A percentile compares a stretch with the other conserved stretches of the same genome.
Conservation (phyloP, 208 protist species). For the Acanthamoeba castellanii region DNA sequence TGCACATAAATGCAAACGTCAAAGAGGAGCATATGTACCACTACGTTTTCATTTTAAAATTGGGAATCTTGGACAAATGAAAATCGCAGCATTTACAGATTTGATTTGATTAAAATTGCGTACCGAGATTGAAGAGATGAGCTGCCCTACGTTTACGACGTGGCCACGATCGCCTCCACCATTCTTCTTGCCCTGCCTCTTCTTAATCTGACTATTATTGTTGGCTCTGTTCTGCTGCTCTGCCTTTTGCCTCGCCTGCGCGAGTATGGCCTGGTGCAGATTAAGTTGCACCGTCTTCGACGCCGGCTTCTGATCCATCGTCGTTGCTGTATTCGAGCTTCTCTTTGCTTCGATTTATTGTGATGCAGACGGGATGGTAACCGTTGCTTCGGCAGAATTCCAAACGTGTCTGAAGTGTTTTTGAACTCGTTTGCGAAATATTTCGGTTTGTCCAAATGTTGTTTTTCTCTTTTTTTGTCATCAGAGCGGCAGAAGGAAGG, state of each 20-base stretch:
- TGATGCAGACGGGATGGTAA: too few species aligned
- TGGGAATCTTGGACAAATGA: neutral
- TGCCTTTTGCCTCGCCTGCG: neutral
- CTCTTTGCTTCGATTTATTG: neutral
- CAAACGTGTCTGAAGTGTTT: too few species aligned
- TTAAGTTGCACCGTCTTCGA: constrained; percentile 45
- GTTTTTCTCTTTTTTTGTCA: too few species aligned
- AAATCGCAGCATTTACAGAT: neutral
- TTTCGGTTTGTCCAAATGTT: too few species aligned
- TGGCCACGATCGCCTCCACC: neutral
- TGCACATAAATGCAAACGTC: neutral
- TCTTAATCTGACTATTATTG: neutral
- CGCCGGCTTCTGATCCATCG: constrained; percentile 14
- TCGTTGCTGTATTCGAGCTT: neutral
- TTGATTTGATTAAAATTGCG: neutral
- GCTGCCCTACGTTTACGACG: neutral
- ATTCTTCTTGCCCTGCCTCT: neutral
- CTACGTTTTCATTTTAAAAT: neutral
- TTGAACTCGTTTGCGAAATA: too few species aligned
- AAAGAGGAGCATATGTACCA: neutral
- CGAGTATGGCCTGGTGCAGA: constrained; percentile 18
- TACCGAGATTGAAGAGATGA: neutral
- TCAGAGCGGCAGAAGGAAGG: neutral
- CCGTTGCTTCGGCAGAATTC: too few species aligned
- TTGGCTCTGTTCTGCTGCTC: neutral